A percentile compares a stretch with the other conserved stretches of the same genome.
Conservation (phyloP, 164 flowering plant genomes). For the Nelumbo lutea region DNA sequence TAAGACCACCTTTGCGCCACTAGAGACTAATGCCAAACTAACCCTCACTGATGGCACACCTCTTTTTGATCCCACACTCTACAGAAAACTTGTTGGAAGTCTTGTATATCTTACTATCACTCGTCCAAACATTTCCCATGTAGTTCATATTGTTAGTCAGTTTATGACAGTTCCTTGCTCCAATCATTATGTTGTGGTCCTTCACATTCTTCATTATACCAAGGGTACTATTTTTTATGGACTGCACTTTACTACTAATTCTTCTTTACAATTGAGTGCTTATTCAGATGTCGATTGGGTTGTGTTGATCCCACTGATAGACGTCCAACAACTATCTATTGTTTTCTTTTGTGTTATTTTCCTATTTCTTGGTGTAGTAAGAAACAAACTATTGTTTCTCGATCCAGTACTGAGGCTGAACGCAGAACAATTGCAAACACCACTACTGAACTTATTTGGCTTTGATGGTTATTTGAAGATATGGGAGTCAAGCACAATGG, state of each 20-base stretch:
- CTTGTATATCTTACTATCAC: neutral
- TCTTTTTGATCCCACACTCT: neutral
- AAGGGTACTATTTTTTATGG: neutral
- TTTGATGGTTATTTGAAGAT: too few species aligned
- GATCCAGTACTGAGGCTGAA: too few species aligned
- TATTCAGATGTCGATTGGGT: too few species aligned
- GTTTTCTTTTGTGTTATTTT: too few species aligned
- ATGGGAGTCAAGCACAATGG: neutral
- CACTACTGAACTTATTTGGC: too few species aligned
- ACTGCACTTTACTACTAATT: neutral
- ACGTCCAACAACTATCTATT: too few species aligned
- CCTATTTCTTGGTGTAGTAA: too few species aligned
- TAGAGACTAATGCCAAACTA: neutral
- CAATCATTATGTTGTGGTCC: neutral
- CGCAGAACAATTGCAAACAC: too few species aligned
- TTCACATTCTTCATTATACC: neutral
- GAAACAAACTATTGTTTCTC: too few species aligned
- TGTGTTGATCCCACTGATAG: too few species aligned
- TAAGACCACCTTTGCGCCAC: neutral
- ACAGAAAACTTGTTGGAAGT: neutral
- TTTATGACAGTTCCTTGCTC: neutral
- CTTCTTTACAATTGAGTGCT: neutral
- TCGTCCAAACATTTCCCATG: neutral
- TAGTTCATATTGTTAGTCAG: neutral
- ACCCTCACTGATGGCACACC: neutral